Evolutionary conservation across 2,329 filamentous ascomycete species (phyloP).

Genomic region (Neoarthrinium moseri): DNA sequence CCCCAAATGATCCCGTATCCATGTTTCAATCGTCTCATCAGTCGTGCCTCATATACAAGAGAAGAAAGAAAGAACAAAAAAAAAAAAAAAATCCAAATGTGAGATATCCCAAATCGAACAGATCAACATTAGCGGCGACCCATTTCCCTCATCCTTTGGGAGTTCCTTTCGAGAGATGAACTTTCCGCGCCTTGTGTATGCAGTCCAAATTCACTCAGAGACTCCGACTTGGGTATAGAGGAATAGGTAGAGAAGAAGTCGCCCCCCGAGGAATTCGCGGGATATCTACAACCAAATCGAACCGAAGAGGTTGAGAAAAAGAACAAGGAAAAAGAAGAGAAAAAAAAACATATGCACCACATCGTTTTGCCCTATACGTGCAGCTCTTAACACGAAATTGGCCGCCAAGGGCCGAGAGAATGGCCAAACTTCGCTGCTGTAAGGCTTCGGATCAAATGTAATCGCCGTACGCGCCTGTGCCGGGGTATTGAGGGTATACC

Average conservation of each 20-base stretch:
- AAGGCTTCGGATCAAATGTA: no score
- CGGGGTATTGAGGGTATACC: no score
- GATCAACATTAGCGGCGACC: neutral
- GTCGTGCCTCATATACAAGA: slow-evolving; percentile 28
- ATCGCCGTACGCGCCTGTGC: no score
- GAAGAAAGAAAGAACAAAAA: slow-evolving; percentile 14
- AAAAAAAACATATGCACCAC: neutral
- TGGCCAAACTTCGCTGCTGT: no score
- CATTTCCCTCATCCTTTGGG: slow-evolving; percentile 9
- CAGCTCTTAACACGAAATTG: no score
- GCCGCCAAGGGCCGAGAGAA: no score
- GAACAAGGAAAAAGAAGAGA: slow-evolving; percentile 14
- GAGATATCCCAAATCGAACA: no score
- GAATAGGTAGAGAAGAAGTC: neutral
- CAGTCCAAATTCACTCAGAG: neutral
- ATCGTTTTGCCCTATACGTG: no score
- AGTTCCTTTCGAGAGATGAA: slow-evolving; percentile 18
- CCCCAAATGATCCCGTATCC: neutral
- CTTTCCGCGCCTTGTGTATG: slow-evolving; percentile 9
- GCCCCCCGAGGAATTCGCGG: no score
- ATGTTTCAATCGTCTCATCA: slow-evolving; percentile 15
- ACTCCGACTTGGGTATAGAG: slow-evolving; percentile 6
- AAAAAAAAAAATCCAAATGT: slow-evolving; percentile 14
- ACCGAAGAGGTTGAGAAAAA: no score
- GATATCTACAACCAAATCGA: neutral